Evolutionary conservation across 2,329 filamentous ascomycete genomes (phyloP), one percentile per base, ranked within the genome.

Genomic region (Laburnicola sp.): DNA sequence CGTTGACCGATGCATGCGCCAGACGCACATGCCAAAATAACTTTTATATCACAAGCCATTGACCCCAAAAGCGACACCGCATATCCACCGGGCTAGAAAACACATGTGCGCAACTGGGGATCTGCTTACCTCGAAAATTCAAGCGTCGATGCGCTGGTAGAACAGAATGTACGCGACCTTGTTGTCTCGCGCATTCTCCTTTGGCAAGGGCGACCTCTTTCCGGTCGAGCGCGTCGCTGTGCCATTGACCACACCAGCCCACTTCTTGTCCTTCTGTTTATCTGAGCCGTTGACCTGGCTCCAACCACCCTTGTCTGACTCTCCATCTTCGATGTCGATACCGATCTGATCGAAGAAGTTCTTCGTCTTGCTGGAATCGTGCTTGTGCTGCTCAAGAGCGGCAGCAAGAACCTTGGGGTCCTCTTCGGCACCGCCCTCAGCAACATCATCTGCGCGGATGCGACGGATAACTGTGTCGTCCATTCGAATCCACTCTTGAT

Each of bases 131-230:
- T 48, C 37, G 27, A 16, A n/a, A 25, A 5, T 30, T 70, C 64
- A 71, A n/a, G n/a, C n/a, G 55, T 73, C 65, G 36, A 94, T 83
- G 65, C 85, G 85, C 77, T 97, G 88, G 74, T 99, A 99, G 76
- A 99, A 96, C 68, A 99, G 77, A 60, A 99, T 84, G 75, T 99
- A 99, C 3, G 94, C 94, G 51, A 97, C 93, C 80, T 96, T 96
- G 80, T 93, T 96, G 73, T 97, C 93, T 74, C 90, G 91, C 68
- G 89, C 74, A 16, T 80, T 80, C 51, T 75, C 75, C 56, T 75
- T 82, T 59, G 61, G 57, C 44, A 72, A 77, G 83, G 80, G 76
- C 79, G 74, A 74, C 77, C 75, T 65, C 78, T 76, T 73, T 58
- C 76, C 74, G 28, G 78, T 75, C 22, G 78, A 78, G 40, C 74